These are phyloP conservation scores for Pisolithus orientalis DNA, from an alignment of 768 basidiomycete species.

Conservation along the genomic window DNA sequence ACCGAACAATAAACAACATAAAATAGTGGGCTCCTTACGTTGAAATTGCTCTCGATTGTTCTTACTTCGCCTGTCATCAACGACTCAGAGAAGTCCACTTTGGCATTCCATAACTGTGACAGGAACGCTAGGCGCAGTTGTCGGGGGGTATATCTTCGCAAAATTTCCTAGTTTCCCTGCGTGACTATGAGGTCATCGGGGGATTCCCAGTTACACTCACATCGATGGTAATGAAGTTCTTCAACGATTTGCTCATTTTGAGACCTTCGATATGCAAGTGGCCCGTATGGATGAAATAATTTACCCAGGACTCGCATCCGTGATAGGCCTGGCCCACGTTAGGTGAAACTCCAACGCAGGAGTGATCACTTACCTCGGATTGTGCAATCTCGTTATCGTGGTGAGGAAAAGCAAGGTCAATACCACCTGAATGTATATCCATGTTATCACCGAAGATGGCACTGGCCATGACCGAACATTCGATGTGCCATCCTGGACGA, in stretches of 20 bases:
- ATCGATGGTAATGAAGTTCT: conserved; percentile 98
- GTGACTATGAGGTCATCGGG: conserved; percentile 4
- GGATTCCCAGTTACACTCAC: conserved; percentile 36
- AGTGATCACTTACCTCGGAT: conserved; percentile 60
- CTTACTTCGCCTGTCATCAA: conserved; percentile 87
- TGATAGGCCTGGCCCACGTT: conserved; percentile 72
- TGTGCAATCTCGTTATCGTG: conserved; percentile 99
- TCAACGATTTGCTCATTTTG: conserved; percentile 99
- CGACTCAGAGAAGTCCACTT: conserved; percentile 90
- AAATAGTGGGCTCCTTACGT: conserved; percentile 46
- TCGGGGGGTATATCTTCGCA: conserved; percentile 75
- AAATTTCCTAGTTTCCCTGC: conserved; percentile 58
- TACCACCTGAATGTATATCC: conserved; percentile 97
- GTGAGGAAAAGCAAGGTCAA: conserved; percentile 97
- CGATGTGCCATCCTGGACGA: conserved; percentile 99
- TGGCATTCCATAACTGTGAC: conserved; percentile 85
- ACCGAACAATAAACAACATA: conserved; percentile 1
- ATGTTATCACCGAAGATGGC: conserved; percentile 84
- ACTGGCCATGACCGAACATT: conserved; percentile 97
- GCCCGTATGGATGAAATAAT: conserved; percentile 97
- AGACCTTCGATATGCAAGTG: conserved; percentile 97
- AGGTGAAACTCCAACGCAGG: conserved; percentile 1
- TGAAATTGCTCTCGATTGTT: conserved; percentile 74
- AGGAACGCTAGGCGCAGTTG: conserved; percentile 91
- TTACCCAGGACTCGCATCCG: conserved; percentile 89